Evolutionary conservation across 169 alveolate species (phyloP).

Genomic region (Babesia bovis): DNA sequence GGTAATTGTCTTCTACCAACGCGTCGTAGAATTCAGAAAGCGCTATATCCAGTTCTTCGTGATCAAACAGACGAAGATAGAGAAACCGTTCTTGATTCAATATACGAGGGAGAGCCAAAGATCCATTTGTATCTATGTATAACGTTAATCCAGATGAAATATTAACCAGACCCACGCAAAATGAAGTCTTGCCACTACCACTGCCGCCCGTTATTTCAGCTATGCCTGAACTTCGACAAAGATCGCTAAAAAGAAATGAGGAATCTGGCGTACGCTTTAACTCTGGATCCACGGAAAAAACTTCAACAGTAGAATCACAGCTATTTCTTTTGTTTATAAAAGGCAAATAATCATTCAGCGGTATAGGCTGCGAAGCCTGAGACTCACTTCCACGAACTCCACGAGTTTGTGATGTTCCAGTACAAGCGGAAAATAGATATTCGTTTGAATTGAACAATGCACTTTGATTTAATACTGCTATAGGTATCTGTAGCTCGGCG

Average conservation of each 20-base stretch:
- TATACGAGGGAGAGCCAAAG: constrained; percentile 24
- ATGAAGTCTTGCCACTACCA: constrained; percentile 64
- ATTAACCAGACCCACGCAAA: constrained; percentile 34
- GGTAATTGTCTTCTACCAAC: constrained; percentile 8
- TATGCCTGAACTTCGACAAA: constrained; percentile 48
- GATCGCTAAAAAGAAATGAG: constrained; percentile 9
- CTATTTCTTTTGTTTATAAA: too few species aligned
- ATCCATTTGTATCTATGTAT: constrained; percentile 55
- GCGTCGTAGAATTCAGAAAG: constrained; percentile 28
- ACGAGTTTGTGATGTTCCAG: background rate
- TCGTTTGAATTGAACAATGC: background rate
- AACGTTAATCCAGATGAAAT: constrained; percentile 25
- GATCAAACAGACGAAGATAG: constrained; percentile 42
- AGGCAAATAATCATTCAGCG: too few species aligned
- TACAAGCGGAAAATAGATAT: constrained; percentile 3
- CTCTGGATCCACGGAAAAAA: too few species aligned
- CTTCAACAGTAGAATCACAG: too few species aligned
- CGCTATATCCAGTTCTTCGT: constrained; percentile 47
- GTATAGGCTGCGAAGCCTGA: background rate
- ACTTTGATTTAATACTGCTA: background rate
- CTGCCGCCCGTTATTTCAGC: constrained; percentile 64
- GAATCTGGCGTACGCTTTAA: too few species aligned
- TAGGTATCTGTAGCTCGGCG: background rate
- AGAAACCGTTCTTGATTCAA: constrained; percentile 2
- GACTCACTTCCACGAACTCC: constrained; percentile 11